Evolutionary conservation across 495 filamentous ascomycete species (phyloP).

Genomic region (Melanomma pulvis-pyrius): DNA sequence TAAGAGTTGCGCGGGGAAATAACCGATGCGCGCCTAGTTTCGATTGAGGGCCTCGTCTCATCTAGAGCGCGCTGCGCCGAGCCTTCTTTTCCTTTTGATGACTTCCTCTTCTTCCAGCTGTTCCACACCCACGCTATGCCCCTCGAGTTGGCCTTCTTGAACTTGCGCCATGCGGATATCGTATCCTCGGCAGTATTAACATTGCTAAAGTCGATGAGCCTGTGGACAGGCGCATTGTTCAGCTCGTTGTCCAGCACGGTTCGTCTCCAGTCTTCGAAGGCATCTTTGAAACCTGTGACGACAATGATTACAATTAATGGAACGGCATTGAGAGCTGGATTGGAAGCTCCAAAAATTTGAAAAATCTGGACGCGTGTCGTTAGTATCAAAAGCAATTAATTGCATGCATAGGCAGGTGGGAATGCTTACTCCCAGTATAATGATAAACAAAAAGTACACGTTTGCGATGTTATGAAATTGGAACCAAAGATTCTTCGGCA

Average conservation of each 20-base stretch:
- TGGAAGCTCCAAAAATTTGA: slow-evolving; percentile 88
- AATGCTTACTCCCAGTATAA: slow-evolving; percentile 83
- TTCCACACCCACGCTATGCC: slow-evolving; percentile 62
- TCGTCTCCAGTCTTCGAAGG: slow-evolving; percentile 95
- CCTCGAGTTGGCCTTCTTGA: slow-evolving; percentile 87
- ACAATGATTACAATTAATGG: slow-evolving; percentile 94
- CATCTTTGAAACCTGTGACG: slow-evolving; percentile 91
- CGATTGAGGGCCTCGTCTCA: slow-evolving; percentile 61
- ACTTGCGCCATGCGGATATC: slow-evolving; percentile 79
- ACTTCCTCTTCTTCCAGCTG: slow-evolving; percentile 52
- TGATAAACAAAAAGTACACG: slow-evolving; percentile 95
- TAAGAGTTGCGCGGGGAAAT: slow-evolving; percentile 65
- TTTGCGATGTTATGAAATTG: slow-evolving; percentile 99
- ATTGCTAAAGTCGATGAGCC: slow-evolving; percentile 84
- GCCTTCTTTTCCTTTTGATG: slow-evolving; percentile 48
- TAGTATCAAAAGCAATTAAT: slow-evolving; percentile 11
- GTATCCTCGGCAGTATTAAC: slow-evolving; percentile 90
- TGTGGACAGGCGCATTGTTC: slow-evolving; percentile 94
- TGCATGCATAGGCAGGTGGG: not conserved
- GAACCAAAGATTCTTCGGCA: slow-evolving; percentile 96
- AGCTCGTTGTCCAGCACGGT: slow-evolving; percentile 90
- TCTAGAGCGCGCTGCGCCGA: slow-evolving; percentile 54
- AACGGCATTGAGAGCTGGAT: slow-evolving; percentile 86
- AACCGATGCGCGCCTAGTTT: slow-evolving; percentile 67
- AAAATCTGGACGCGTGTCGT: slow-evolving; percentile 70